Evolutionary conservation across 352 stramenopile genomes (phyloP).

Genomic region (Globisporangium megalacanthum): DNA sequence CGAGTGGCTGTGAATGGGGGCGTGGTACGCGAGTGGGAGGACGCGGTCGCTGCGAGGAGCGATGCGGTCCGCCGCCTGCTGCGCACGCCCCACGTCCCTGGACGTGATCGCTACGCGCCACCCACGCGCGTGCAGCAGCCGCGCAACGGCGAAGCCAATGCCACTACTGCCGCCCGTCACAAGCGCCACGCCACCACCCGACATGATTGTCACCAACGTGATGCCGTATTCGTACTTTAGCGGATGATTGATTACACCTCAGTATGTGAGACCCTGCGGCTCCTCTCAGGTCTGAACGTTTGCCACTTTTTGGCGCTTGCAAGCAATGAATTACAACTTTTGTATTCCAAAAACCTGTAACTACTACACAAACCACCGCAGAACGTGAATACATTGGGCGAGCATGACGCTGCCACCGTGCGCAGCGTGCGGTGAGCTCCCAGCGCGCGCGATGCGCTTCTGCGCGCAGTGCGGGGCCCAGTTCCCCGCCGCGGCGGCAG

Average conservation of each 20-base stretch:
- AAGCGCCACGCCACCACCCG: constrained; percentile 23
- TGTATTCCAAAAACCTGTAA: too few species aligned
- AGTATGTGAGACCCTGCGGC: too few species aligned
- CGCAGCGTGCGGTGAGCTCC: constrained; percentile 29
- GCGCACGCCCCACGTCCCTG: constrained; percentile 42
- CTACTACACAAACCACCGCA: too few species aligned
- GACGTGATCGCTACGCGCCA: constrained; percentile 77
- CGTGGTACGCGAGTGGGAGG: constrained; percentile 55
- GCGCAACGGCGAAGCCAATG: constrained; percentile 72
- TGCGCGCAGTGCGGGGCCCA: constrained; percentile 48
- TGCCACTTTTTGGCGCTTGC: too few species aligned
- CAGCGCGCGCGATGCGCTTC: constrained; percentile 28
- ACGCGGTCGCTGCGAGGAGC: constrained; percentile 18
- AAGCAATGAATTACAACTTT: too few species aligned
- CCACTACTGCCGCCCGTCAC: constrained; percentile 77
- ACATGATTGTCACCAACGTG: too few species aligned
- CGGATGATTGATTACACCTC: too few species aligned
- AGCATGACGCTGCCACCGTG: constrained; percentile 28
- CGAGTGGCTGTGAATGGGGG: constrained; percentile 1
- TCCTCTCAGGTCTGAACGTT: too few species aligned
- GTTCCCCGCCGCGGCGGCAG: constrained; percentile 12
- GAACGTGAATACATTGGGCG: too few species aligned
- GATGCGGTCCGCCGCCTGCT: constrained; percentile 45
- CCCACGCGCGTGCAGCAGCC: constrained; percentile 50
- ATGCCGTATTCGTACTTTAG: too few species aligned